Conservation (phyloP, 1,284 basidiomycete genomes). For the Malassezia sp. region DNA sequence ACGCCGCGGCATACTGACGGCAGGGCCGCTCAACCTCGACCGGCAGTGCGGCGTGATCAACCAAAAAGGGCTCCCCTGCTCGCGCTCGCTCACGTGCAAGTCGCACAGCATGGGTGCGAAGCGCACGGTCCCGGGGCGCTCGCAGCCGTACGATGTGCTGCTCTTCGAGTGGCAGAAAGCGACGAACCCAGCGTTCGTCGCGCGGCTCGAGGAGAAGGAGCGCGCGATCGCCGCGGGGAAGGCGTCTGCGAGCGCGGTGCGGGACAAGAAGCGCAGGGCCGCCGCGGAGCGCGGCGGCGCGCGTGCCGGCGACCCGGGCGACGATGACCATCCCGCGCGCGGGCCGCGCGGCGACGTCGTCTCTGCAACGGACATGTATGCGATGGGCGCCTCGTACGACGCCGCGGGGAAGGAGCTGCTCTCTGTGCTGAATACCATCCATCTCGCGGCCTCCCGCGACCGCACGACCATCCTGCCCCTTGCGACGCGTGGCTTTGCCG, state of each 20-base stretch:
- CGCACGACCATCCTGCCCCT: conserved; percentile 32
- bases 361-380: conserved; percentile 25
- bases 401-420: conserved; percentile 35
- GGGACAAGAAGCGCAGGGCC: conserved; percentile 38
- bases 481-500: conserved; percentile 28
- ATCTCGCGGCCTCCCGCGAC: conserved; percentile 22
- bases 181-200: conserved; percentile 86
- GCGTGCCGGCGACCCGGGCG: neutral
- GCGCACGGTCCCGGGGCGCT: conserved; percentile 76
- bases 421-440: conserved; percentile 24
- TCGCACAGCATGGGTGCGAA: conserved; percentile 96
- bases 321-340: neutral
- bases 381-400: conserved; percentile 25
- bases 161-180: conserved; percentile 72
- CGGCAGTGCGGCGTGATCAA: conserved; percentile 95
- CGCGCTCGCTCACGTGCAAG: conserved; percentile 94
- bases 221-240: conserved; percentile 34
- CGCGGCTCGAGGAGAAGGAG: conserved; percentile 60
- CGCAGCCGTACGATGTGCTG: conserved; percentile 72
- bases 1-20: too few species aligned
- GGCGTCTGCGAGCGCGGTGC: conserved; percentile 23
- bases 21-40: conserved; percentile 58
- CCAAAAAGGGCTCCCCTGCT: conserved; percentile 83
- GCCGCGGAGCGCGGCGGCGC: neutral
- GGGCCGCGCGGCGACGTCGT: neutral